Evolutionary conservation across 2,329 filamentous ascomycete species (phyloP), one percentile per base, ranked within the genome.

Genomic region (Diaporthe ilicicola): DNA sequence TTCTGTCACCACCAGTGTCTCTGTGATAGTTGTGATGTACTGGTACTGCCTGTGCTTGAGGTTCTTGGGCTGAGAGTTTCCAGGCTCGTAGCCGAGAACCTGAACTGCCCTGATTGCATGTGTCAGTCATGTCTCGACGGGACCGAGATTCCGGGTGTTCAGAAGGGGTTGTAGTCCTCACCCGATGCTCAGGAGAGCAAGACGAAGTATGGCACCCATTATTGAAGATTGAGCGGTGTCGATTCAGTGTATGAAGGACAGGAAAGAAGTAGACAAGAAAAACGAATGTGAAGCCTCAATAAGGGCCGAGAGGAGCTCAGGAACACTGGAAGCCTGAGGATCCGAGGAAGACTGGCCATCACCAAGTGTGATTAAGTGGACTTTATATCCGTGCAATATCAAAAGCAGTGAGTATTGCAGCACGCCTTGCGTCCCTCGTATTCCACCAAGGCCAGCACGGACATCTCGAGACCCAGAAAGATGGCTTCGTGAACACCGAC

Each of bases 111-210:
- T 71, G 64, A 34, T 34, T 34, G 7, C 10, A 48, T 59, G 67
- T 72, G 70, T 68, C 42, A 72, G 68, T 71, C 71, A 69, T 71
- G 68, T 71, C 64, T 68, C 32, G 62, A 44, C 19, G n/a, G 22
- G 42, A 34, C 53, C 39, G 29, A 39, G 53, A 27, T 6, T 34
- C 46, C 22, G 51, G 53, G 46, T 48, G 29, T 12, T 42, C 29
- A 37, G 29, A 39, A 50, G 10, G 15, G 3, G 22, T 9, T 32
- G 54, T 9, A 19, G 19, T 32, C 6, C 68, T 72, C 15, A 72
- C 71, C 64, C 68, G 32, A 54, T 64, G 50, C 64, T 48, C 55
- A 71, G 44, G 34, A 72, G 51, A 54, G 56, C 64, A 37, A 72
- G 55, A 54, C 64, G 55, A 32, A 65, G n/a, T 39, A 56, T 44